Evolutionary conservation across 306 rosid genomes (phyloP), one percentile per base, ranked within the genome.

Genomic region (Ceratonia siliqua): DNA sequence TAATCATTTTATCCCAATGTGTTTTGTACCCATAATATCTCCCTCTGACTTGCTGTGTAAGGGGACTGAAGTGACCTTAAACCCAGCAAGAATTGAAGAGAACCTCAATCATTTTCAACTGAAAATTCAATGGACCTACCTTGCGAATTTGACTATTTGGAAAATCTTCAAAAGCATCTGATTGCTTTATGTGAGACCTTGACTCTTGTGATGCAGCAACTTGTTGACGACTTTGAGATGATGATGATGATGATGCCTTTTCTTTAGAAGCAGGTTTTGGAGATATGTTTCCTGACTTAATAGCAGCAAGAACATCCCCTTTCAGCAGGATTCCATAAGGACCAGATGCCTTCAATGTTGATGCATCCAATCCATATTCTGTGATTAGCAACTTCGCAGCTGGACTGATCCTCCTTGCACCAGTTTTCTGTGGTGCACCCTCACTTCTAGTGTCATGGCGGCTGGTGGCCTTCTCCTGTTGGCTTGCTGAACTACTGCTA

Each of bases 91-190:
- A 77, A 46, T 68, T 49, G 14, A 57, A 67, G 18, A 53, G 56
- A 62, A 39, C 36, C 28, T 66, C 76, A 28, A 41, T 76, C 25
- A 24, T 63, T 63, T 20, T 57, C 58, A 62, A 61, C 32, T 36
- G 35, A 70, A 52, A 69, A 69, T 45, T 79, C 27, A 59, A 72
- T 15, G 80, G 63, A 58, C 73, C 32, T 80, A 92, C 99, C 95
- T 94, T 94, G 68, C 96, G 96, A 78, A 94, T 92, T 82, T 90
- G 97, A 82, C 88, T 92, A 79, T 94, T 94, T 45, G 95, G 93
- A 17, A 90, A 83, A 87, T 94, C 96, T 83, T 85, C 96, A 85
- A 82, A 94, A 58, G 89, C 77, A 82, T 87, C 93, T 61, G 81
- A 38, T 75, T 83, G 91, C 82, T 90, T 79, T 49, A 45, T 18